Evolutionary conservation across 2,329 filamentous ascomycete genomes (phyloP).

Genomic region (Amphichorda felina): DNA sequence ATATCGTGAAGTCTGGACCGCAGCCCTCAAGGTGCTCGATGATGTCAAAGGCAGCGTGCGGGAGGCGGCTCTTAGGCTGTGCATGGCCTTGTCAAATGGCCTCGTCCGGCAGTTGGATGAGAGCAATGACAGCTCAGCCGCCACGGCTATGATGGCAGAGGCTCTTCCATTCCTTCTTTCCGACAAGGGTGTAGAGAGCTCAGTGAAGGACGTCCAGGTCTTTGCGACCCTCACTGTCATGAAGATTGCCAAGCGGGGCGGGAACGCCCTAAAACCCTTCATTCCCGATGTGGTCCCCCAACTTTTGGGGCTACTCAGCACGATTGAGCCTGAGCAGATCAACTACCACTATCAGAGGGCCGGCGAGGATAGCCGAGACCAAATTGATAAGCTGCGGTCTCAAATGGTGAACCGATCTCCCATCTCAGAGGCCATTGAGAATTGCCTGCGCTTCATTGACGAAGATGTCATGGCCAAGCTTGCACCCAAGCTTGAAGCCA

Average conservation of each 20-base stretch:
- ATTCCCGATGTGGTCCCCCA: constrained; percentile 72
- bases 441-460: constrained; percentile 76
- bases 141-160: constrained; percentile 69
- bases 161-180: constrained; percentile 87
- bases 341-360: constrained; percentile 91
- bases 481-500: constrained; percentile 58
- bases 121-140: constrained; percentile 53
- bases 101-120: constrained; percentile 79
- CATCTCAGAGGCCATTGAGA: constrained; percentile 84
- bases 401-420: constrained; percentile 75
- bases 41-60: constrained; percentile 92
- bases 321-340: constrained; percentile 76
- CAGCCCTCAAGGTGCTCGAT: constrained; percentile 83
- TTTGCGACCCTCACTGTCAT: constrained; percentile 78
- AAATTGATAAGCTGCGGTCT: constrained; percentile 80
- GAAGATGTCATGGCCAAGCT: constrained; percentile 64
- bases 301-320: constrained; percentile 71
- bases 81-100: constrained; percentile 72
- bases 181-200: constrained; percentile 78
- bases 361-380: constrained; percentile 73
- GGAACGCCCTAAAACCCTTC: constrained; percentile 66
- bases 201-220: constrained; percentile 73
- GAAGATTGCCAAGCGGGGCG: constrained; percentile 81
- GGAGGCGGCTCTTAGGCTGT: constrained; percentile 67
- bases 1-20: constrained; percentile 73